A percentile compares a stretch with the other conserved stretches of the same genome.
Conservation (phyloP, 2,329 filamentous ascomycete genomes). For the Ophiostoma montium region DNA sequence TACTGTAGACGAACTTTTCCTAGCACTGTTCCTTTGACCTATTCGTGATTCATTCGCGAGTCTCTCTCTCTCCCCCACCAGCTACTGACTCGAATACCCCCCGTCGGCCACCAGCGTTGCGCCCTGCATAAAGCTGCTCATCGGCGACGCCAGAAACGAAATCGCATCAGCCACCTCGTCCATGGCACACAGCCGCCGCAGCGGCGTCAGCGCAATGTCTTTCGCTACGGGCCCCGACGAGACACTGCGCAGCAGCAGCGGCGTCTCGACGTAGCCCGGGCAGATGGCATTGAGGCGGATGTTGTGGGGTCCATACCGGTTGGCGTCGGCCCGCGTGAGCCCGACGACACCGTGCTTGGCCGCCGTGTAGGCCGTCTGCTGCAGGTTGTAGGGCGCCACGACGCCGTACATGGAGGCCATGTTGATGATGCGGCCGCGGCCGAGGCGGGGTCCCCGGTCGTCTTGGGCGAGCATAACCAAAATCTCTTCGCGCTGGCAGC, state of each 20-base stretch:
- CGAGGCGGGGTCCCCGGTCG: constrained; percentile 21
- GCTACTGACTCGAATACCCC: constrained; percentile 22
- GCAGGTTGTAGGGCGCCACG: constrained; percentile 22
- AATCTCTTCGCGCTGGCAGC: constrained; percentile 40
- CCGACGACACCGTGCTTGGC: constrained; percentile 41
- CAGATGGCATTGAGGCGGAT: constrained; percentile 50
- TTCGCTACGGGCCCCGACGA: constrained; percentile 19
- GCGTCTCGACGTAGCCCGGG: constrained; percentile 23
- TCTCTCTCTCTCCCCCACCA: no score
- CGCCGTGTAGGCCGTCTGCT: constrained; percentile 33
- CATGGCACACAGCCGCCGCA: constrained; percentile 30
- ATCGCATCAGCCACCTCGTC: constrained; percentile 42
- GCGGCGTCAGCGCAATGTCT: constrained; percentile 30
- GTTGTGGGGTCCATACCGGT: constrained; percentile 32
- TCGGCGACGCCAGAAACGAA: constrained; percentile 34
- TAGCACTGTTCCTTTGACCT: no score
- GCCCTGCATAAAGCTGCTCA: constrained; percentile 40
- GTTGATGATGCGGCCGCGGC: constrained; percentile 40
- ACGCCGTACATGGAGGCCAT: constrained; percentile 37
- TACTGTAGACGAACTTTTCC: no score
- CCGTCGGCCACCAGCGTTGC: constrained; percentile 33
- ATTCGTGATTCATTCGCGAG: no score
- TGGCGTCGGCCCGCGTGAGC: constrained; percentile 38
- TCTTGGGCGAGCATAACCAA: constrained; percentile 36
- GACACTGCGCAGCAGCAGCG: constrained; percentile 14